phyloP scores from a whole-genome alignment of 495 filamentous ascomycete genomes.

The Penicillium roqueforti region DNA sequence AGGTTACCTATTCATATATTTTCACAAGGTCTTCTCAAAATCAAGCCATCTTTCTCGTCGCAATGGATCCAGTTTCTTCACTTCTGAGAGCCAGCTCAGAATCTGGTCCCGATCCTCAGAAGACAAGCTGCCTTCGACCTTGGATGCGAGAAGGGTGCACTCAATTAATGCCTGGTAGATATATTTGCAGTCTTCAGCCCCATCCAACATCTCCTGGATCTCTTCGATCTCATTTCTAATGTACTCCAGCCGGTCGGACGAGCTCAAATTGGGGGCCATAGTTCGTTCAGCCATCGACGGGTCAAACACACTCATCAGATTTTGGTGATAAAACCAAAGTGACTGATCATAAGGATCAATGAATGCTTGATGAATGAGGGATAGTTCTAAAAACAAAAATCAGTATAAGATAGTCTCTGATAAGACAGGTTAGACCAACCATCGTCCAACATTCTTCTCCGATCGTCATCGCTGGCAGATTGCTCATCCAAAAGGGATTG shows the following conservation, averaged over 20 bases:
- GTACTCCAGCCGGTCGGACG: constrained; percentile 60
- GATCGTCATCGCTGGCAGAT: constrained; percentile 53
- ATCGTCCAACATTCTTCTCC: constrained; percentile 66
- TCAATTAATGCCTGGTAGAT: constrained; percentile 75
- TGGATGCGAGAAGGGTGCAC: constrained; percentile 40
- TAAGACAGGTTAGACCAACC: constrained; percentile 43
- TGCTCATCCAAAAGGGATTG: constrained; percentile 67
- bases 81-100: constrained; percentile 56
- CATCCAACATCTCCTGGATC: constrained; percentile 69
- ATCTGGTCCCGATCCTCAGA: constrained; percentile 42
- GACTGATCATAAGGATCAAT: constrained; percentile 90
- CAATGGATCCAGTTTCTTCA: constrained; percentile 66
- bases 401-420: not conserved
- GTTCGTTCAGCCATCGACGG: constrained; percentile 43
- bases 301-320: constrained; percentile 63
- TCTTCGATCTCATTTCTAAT: constrained; percentile 62
- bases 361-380: constrained; percentile 68
- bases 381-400: constrained; percentile 53
- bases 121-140: constrained; percentile 32
- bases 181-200: constrained; percentile 71
- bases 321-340: constrained; percentile 94
- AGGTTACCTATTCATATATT: too few species aligned
- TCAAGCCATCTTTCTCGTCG: constrained; percentile 66
- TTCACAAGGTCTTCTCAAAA: constrained; percentile 41
- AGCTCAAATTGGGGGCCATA: constrained; percentile 58